A percentile compares a stretch with the other conserved stretches of the same genome.
Conservation (phyloP, 805 yeast genomes). For the Ogataea nitratoaversa region DNA sequence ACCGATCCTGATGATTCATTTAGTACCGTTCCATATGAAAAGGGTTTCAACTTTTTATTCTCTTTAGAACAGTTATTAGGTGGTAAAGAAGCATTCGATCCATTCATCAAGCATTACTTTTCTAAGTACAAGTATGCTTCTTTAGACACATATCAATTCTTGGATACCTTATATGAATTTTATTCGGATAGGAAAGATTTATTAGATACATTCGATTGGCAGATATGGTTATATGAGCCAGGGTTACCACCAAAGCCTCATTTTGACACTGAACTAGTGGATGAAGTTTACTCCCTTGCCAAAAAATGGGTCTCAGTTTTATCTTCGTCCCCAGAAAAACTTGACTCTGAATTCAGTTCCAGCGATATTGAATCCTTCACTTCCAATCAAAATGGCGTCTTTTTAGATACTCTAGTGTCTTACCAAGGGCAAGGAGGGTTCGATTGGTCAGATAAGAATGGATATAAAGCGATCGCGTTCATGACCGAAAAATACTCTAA, state of each 20-base stretch:
- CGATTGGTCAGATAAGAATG: constrained; percentile 31
- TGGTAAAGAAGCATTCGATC: constrained; percentile 71
- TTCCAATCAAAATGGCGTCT: constrained; percentile 75
- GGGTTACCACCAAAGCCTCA: constrained; percentile 88
- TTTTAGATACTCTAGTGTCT: constrained; percentile 62
- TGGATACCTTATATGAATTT: constrained; percentile 70
- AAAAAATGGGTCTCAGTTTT: constrained; percentile 54
- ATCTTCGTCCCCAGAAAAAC: constrained; percentile 19
- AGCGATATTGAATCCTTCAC: constrained; percentile 55
- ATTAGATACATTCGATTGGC: constrained; percentile 79
- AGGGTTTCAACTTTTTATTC: constrained; percentile 77
- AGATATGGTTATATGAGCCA: constrained; percentile 72
- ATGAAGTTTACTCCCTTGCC: constrained; percentile 63
- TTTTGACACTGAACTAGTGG: constrained; percentile 76
- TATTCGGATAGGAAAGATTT: constrained; percentile 37
- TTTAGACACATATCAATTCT: constrained; percentile 76
- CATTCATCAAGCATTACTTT: constrained; percentile 77
- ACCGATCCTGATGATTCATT: constrained; percentile 88
- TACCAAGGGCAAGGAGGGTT: constrained; percentile 43
- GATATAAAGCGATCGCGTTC: constrained; percentile 28
- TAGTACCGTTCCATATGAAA: constrained; percentile 85
- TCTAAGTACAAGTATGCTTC: constrained; percentile 62
- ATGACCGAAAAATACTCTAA: constrained; percentile 34
- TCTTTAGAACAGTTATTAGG: constrained; percentile 69
- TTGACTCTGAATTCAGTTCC: constrained; percentile 36